Conservation (phyloP, 441 rosid species). For the Croton laevigatus region DNA sequence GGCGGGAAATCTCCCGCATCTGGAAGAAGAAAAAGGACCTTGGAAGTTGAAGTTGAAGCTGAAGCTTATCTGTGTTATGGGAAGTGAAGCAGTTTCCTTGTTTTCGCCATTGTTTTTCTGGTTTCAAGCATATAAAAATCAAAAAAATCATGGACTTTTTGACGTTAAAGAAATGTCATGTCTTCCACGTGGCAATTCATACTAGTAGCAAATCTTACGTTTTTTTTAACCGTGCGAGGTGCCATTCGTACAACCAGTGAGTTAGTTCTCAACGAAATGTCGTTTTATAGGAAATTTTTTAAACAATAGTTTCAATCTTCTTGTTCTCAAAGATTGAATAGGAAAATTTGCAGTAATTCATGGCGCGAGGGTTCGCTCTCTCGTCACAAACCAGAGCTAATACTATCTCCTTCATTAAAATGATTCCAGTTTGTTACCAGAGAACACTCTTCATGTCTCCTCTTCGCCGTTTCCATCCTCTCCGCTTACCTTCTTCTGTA, state of each 20-base stretch:
- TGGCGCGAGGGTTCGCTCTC: conserved; percentile 49
- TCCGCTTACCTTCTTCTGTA: conserved; percentile 6
- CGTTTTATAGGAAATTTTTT: no score
- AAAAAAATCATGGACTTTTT: not conserved
- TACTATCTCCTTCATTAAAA: conserved; percentile 29
- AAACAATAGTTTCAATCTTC: not conserved
- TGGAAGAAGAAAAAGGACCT: conserved; percentile 6
- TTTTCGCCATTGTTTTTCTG: not conserved
- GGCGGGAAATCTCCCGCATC: conserved; percentile 54
- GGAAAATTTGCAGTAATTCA: conserved; percentile 2
- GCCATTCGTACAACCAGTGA: not conserved
- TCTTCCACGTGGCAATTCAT: not conserved
- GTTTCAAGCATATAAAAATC: not conserved
- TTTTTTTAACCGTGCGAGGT: not conserved
- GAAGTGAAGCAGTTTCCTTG: not conserved
- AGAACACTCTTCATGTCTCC: conserved; percentile 24
- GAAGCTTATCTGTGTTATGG: not conserved
- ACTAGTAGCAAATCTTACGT: no score
- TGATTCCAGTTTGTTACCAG: conserved; percentile 31
- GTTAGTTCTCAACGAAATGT: no score
- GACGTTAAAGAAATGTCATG: not conserved
- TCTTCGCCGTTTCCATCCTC: conserved; percentile 22
- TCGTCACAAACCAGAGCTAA: conserved; percentile 38
- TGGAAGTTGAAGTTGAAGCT: not conserved
- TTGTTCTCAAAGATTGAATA: not conserved